These are phyloP conservation scores for Colletotrichum sp. DNA, from an alignment of 2,329 filamentous ascomycete genomes.

Conservation along the genomic window DNA sequence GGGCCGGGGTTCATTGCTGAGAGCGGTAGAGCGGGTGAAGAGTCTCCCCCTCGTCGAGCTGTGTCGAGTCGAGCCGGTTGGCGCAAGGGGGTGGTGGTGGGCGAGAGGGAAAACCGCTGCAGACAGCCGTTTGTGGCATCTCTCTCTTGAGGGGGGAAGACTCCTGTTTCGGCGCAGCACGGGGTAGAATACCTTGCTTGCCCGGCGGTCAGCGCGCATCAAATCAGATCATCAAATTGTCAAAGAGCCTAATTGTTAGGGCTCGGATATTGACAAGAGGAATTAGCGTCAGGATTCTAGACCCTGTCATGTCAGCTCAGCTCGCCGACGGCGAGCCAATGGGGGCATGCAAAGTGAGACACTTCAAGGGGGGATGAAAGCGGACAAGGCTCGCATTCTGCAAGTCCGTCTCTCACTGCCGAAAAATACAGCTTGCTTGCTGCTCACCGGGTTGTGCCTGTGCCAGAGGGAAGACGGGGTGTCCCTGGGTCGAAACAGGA, in stretches of 20 bases:
- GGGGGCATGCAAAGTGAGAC: not conserved
- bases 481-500: not conserved
- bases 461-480: not conserved
- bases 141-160: not conserved
- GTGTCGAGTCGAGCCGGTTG: not conserved
- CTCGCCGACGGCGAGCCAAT: not conserved
- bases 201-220: not conserved
- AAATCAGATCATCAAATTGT: conserved; percentile 3
- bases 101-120: not conserved
- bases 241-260: conserved; percentile 2
- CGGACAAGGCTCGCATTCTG: conserved; percentile 4
- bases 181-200: not conserved
- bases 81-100: not conserved
- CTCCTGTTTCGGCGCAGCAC: not conserved
- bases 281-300: not conserved
- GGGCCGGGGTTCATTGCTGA: not conserved
- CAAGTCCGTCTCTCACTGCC: not conserved
- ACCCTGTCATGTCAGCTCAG: conserved; percentile 9
- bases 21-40: not conserved
- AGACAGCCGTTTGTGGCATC: not conserved
- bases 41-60: not conserved
- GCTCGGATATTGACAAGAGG: conserved; percentile 19
- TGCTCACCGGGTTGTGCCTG: not conserved
- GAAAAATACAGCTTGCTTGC: not conserved
- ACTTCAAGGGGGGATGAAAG: not conserved